Evolutionary conservation across 768 basidiomycete species (phyloP).

Genomic region (Xanthoconium purpureum): DNA sequence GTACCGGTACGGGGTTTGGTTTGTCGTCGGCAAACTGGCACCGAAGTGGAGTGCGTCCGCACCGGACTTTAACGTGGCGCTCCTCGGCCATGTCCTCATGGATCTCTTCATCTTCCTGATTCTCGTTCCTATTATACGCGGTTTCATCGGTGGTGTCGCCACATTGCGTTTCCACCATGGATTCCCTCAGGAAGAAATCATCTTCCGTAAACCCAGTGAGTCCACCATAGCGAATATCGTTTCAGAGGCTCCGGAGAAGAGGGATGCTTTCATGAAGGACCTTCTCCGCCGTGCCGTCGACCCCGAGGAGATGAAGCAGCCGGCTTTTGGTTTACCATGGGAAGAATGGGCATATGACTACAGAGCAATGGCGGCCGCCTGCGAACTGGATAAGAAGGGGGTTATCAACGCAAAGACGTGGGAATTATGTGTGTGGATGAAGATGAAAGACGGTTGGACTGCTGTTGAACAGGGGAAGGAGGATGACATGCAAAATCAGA

Average conservation of each 20-base stretch:
- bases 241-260: slow-evolving; percentile 25
- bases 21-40: slow-evolving; percentile 19
- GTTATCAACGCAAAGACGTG: slow-evolving; percentile 22
- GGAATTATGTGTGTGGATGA: slow-evolving; percentile 36
- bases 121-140: slow-evolving; percentile 23
- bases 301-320: slow-evolving; percentile 28
- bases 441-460: slow-evolving; percentile 25
- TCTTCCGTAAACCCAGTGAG: slow-evolving; percentile 31
- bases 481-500: slow-evolving; percentile 14
- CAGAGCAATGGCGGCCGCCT: slow-evolving; percentile 27
- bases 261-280: slow-evolving; percentile 23
- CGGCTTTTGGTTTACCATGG: slow-evolving; percentile 29
- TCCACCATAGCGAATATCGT: slow-evolving; percentile 26
- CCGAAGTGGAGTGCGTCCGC: slow-evolving; percentile 12
- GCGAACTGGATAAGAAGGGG: slow-evolving; percentile 20
- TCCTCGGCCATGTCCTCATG: slow-evolving; percentile 25
- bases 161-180: slow-evolving; percentile 27
- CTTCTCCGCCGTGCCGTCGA: slow-evolving; percentile 28
- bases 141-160: slow-evolving; percentile 19
- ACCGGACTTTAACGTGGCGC: slow-evolving; percentile 12
- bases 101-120: slow-evolving; percentile 28
- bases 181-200: slow-evolving; percentile 26
- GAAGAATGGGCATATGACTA: slow-evolving; percentile 34
- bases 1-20: slow-evolving; percentile 30
- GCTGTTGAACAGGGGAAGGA: slow-evolving; percentile 30